These are phyloP conservation scores for Hibiscus mutabilis DNA, from an alignment of 345 rosid species.

Conservation along the genomic window DNA sequence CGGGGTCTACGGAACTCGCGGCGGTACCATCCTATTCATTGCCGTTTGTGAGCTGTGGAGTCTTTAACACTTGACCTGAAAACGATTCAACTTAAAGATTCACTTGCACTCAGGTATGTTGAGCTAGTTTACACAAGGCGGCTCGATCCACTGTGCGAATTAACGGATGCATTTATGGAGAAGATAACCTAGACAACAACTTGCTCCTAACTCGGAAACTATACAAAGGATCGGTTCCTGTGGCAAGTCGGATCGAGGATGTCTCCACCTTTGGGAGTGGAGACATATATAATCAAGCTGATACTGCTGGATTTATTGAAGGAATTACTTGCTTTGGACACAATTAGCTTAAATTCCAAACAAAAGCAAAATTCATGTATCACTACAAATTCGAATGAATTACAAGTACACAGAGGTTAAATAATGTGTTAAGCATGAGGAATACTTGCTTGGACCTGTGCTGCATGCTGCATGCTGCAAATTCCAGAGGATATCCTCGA, in stretches of 20 bases:
- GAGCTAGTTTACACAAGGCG: conserved; percentile 29
- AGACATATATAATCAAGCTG: conserved; percentile 78
- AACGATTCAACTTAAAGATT: conserved; percentile 61
- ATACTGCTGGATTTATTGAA: conserved; percentile 75
- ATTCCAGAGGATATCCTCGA: conserved; percentile 92
- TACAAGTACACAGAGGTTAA: background rate
- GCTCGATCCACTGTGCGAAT: no score
- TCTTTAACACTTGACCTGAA: no score
- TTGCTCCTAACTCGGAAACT: conserved; percentile 31
- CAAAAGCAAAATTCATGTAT: no score
- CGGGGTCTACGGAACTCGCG: no score
- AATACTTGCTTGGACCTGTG: conserved; percentile 75
- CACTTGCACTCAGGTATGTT: conserved; percentile 71
- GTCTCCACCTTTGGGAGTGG: conserved; percentile 86
- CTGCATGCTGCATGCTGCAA: conserved; percentile 83
- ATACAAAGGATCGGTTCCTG: no score
- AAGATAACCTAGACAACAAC: conserved; percentile 27
- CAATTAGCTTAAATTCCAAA: no score
- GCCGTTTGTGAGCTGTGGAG: no score
- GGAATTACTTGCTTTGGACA: no score
- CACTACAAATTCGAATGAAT: no score
- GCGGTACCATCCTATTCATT: no score
- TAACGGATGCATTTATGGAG: conserved; percentile 18
- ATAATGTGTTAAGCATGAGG: conserved; percentile 64
- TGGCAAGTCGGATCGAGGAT: conserved; percentile 28